Base-by-base conservation (phyloP, 768 basidiomycete species). In the Mycena epipterygia region DNA sequence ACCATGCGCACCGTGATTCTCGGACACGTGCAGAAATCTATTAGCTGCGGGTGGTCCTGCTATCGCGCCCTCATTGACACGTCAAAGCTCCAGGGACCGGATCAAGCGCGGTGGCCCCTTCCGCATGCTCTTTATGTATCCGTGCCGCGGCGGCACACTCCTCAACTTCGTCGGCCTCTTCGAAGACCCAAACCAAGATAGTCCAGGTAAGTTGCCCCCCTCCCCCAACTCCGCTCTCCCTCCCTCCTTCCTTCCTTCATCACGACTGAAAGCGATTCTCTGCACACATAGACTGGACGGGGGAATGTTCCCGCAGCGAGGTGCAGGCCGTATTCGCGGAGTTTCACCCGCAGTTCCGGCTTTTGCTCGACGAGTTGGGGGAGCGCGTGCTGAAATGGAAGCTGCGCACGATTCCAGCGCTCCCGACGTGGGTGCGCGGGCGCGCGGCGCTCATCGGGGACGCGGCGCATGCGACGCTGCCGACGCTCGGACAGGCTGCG, bases 401-500 rank as follows among this genome's bases (percentile, higher is more conserved):
- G 37, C 19, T 55, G 51, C 63, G 51, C n/a, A 35, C 37, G n/a
- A 25, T 64, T 13, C 63, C 63, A 2, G 49, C 13, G 1, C 27
- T 64, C 14, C 48, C 63, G 37, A 64, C 63, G 27, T 64, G 63
- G 63, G 41, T 30, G 3, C 63, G 63, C 23, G 63, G 63, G n/a
- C 51, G 63, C 12, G 52, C 60, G 3, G 58, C 51, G 25, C 14
- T 62, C 30, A 14, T 60, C 7, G 61, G 64, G 11, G 63, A 64
- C 33, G 68, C 52, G 6, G 73, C 75, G 32, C 76, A 78, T 56
- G 76, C 73, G 14, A 78, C 77, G 73, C 68, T 66, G n/a, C 74
- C 76, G 75, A 64, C 39, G 61, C 60, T 55, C 33, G 53, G 53
- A 35, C 53, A 55, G 35, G 53, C 33, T 23, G 53, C 53, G 12